phyloP scores from a whole-genome alignment of 2,329 filamentous ascomycete genomes.

The Phialemoniopsis sp. region DNA sequence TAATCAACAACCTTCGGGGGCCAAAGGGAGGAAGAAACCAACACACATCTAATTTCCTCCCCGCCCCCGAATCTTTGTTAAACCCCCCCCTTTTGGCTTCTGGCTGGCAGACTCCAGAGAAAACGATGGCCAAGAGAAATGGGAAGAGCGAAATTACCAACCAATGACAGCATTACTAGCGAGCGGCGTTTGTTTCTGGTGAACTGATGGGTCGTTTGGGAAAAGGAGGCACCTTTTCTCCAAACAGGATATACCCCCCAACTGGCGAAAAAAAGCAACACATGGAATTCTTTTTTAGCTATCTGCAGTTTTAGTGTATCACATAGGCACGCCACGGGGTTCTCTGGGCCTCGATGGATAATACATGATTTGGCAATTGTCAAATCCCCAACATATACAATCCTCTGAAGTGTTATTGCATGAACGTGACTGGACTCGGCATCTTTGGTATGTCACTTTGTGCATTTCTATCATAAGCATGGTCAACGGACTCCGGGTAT shows the following conservation, averaged over 20 bases:
- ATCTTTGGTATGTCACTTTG: too few relatives aligned
- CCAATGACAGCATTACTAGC: not conserved
- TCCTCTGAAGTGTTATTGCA: too few relatives aligned
- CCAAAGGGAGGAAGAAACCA: not conserved
- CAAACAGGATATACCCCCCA: too few relatives aligned
- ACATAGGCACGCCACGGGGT: too few relatives aligned
- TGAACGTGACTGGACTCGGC: too few relatives aligned
- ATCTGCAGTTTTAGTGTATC: not conserved
- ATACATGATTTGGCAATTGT: slow-evolving; percentile 3
- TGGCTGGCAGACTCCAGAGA: slow-evolving; percentile 20
- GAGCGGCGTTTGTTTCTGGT: slow-evolving; percentile 39
- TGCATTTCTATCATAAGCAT: too few relatives aligned
- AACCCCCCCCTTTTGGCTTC: slow-evolving; percentile 5
- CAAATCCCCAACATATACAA: too few relatives aligned
- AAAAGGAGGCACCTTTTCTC: too few relatives aligned
- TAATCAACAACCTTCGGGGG: not conserved
- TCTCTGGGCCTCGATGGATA: not conserved
- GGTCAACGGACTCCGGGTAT: slow-evolving; percentile 30
- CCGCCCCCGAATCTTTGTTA: too few relatives aligned
- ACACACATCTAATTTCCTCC: too few relatives aligned
- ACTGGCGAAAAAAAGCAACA: not conserved
- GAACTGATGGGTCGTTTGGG: slow-evolving; percentile 20
- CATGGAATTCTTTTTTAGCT: slow-evolving; percentile 5
- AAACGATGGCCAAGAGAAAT: slow-evolving; percentile 1
- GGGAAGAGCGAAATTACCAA: not conserved